Evolutionary conservation across 1,284 basidiomycete genomes (phyloP).

Genomic region (Tilletia indica): DNA sequence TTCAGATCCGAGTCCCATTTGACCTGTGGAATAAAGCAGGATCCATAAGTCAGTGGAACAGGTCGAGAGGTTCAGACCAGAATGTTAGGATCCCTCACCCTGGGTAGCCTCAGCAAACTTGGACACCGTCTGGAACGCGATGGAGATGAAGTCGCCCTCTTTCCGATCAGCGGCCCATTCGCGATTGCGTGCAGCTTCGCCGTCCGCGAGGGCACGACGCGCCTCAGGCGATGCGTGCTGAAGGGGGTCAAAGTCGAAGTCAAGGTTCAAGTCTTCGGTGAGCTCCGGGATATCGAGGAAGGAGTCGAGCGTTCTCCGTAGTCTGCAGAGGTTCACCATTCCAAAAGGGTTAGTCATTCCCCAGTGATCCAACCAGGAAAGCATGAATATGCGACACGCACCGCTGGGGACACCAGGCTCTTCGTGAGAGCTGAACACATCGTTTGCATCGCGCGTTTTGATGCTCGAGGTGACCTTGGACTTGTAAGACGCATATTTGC

Average conservation of each 20-base stretch:
- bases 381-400: not conserved
- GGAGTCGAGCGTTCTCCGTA: constrained; percentile 11
- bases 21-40: not conserved
- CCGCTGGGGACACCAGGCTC: constrained; percentile 7
- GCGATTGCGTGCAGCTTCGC: constrained; percentile 7
- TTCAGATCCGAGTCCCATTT: constrained; percentile 7
- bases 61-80: not conserved
- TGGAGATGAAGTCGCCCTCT: constrained; percentile 17
- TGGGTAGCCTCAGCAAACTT: constrained; percentile 19
- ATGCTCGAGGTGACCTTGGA: constrained; percentile 2
- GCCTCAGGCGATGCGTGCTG: constrained; percentile 18
- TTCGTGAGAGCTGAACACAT: constrained; percentile 1
- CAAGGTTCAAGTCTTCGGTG: constrained; percentile 17
- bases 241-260: constrained; percentile 21
- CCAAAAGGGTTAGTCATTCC: not conserved
- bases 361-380: not conserved
- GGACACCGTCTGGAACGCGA: constrained; percentile 17
- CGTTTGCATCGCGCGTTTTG: constrained; percentile 13
- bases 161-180: not conserved
- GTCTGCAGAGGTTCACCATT: not conserved
- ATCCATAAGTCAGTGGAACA: not conserved
- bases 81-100: not conserved
- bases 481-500: constrained; percentile 8
- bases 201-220: not conserved
- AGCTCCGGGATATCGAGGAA: constrained; percentile 18